These are phyloP conservation scores for Trypanosoma theileri DNA, from an alignment of 208 protist species.

Conservation along the genomic window DNA sequence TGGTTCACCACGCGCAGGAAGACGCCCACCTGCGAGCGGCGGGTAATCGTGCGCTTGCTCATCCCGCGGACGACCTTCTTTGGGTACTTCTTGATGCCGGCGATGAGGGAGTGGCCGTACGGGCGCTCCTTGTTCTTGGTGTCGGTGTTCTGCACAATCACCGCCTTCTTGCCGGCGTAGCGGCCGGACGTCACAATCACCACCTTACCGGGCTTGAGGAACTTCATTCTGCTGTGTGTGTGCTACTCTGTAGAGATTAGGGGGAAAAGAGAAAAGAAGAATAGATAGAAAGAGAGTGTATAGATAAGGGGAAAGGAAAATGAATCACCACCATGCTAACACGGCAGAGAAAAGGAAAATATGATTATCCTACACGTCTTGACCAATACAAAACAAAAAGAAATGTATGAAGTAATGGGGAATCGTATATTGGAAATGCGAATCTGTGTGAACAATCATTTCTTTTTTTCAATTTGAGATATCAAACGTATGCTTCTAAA, in stretches of 20 bases:
- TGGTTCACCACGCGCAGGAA: slow-evolving; percentile 98
- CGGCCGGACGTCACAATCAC: slow-evolving; percentile 97
- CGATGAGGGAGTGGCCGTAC: slow-evolving; percentile 95
- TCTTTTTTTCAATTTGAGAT: too few species aligned
- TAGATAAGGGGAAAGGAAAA: neutral
- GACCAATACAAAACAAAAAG: too few species aligned
- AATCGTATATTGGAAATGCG: too few species aligned
- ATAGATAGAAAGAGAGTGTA: slow-evolving; percentile 13
- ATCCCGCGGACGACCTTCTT: slow-evolving; percentile 94
- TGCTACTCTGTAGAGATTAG: slow-evolving; percentile 7
- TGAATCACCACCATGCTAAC: too few species aligned
- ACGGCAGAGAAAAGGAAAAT: too few species aligned
- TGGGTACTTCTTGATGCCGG: slow-evolving; percentile 96
- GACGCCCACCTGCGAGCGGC: slow-evolving; percentile 92
- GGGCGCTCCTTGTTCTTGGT: slow-evolving; percentile 88
- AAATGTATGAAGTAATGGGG: too few species aligned
- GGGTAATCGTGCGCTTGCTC: slow-evolving; percentile 91
- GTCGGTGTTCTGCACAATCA: slow-evolving; percentile 96
- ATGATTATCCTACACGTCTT: too few species aligned
- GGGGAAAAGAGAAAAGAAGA: neutral
- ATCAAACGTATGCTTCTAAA: too few species aligned
- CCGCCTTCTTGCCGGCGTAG: slow-evolving; percentile 97
- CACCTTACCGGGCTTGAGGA: slow-evolving; percentile 97
- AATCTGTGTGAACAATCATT: too few species aligned
- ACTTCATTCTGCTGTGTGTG: slow-evolving; percentile 54